Evolutionary conservation across 2,329 filamentous ascomycete genomes (phyloP).

Genomic region (Eurotiales sp.): DNA sequence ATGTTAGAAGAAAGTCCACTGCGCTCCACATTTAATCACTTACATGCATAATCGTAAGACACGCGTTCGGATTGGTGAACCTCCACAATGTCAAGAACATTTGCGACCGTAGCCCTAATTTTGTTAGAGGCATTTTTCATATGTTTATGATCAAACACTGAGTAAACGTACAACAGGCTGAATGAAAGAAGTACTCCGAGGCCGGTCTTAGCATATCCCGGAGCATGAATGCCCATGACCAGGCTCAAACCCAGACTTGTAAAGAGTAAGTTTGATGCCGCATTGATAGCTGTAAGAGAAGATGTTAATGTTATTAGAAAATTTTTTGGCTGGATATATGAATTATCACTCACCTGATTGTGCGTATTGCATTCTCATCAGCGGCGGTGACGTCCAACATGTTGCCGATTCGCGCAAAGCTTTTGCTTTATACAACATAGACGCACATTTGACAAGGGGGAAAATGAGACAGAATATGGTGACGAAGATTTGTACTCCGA

Average conservation of each 20-base stretch:
- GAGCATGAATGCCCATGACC: slow-evolving; percentile 5
- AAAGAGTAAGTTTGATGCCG: slow-evolving; percentile 12
- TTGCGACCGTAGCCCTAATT: slow-evolving; percentile 9
- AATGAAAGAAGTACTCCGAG: slow-evolving; percentile 10
- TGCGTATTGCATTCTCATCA: slow-evolving; percentile 7
- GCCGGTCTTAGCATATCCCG: slow-evolving; percentile 4
- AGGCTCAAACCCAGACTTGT: slow-evolving; percentile 10
- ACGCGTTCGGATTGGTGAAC: neutral
- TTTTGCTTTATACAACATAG: neutral
- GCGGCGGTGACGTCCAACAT: slow-evolving; percentile 15
- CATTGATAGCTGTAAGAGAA: slow-evolving; percentile 11
- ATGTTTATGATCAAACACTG: too few relatives aligned
- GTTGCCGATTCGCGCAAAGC: slow-evolving; percentile 2
- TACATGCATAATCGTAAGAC: slow-evolving; percentile 14
- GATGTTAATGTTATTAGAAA: neutral
- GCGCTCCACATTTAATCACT: neutral
- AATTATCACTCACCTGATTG: slow-evolving; percentile 13
- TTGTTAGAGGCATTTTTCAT: neutral
- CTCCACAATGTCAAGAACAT: slow-evolving; percentile 9
- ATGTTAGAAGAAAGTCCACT: neutral
- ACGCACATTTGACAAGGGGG: slow-evolving; percentile 16
- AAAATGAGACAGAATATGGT: slow-evolving; percentile 17
- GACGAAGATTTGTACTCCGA: slow-evolving; percentile 15
- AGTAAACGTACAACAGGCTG: slow-evolving; percentile 12
- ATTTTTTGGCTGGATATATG: too few relatives aligned